phyloP scores from a whole-genome alignment of 192 early-diverging fungal genomes.

The Helicostylum pulchrum region DNA sequence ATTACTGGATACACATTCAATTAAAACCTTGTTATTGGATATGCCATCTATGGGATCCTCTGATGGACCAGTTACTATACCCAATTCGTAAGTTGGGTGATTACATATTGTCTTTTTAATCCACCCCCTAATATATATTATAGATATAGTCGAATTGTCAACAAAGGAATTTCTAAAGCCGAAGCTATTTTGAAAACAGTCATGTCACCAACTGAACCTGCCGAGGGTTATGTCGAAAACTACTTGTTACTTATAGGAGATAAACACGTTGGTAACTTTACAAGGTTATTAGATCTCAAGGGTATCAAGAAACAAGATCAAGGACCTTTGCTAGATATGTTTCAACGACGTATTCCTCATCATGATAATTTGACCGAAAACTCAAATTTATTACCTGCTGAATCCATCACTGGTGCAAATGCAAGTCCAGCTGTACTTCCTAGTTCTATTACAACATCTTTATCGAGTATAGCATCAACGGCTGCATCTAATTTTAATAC shows the following conservation, averaged over 20 bases:
- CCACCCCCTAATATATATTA: background rate
- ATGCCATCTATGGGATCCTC: conserved; percentile 61
- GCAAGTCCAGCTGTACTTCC: conserved; percentile 3
- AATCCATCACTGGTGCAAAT: background rate
- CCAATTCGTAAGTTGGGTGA: conserved; percentile 53
- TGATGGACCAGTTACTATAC: conserved; percentile 48
- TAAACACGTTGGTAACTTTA: conserved; percentile 63
- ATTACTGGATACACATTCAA: conserved; percentile 88
- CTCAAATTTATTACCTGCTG: conserved; percentile 40
- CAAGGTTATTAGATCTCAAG: conserved; percentile 83
- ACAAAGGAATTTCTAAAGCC: conserved; percentile 71
- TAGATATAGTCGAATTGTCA: conserved; percentile 84
- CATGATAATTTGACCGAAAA: conserved; percentile 42
- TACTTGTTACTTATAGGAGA: conserved; percentile 86
- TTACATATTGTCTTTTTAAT: background rate
- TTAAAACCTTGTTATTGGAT: conserved; percentile 79
- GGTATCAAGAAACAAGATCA: conserved; percentile 63
- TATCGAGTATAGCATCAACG: conserved; percentile 23
- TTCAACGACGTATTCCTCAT: conserved; percentile 41
- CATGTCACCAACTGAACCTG: conserved; percentile 79
- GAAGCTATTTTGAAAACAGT: conserved; percentile 90
- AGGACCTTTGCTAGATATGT: conserved; percentile 48
- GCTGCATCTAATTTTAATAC: conserved; percentile 23
- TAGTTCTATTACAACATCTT: conserved; percentile 21
- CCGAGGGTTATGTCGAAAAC: conserved; percentile 81